Evolutionary conservation across 78 protist genomes (phyloP), one percentile per base, ranked within the genome.

Genomic region (Cavenderia fasciculata): DNA sequence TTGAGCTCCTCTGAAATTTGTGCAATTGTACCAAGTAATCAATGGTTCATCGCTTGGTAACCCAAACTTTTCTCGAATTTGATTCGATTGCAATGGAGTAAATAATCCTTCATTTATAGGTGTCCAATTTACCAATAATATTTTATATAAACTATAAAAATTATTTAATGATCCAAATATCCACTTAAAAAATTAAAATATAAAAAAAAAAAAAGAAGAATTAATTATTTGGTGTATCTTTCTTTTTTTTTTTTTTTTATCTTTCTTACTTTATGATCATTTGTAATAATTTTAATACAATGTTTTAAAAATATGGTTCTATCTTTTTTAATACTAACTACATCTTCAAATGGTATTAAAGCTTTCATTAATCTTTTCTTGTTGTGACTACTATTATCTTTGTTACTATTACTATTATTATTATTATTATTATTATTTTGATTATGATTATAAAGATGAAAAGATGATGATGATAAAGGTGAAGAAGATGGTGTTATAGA

Each of bases 1-100:
- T 66, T 79, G 74, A 10, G 88, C 88, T 29, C 88, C 88, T 52
- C 33, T 79, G 36, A 79, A 79, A 41, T 66, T 79, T 49, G 88
- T 66, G 52, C 88, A 79, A 29, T 79, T 65, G 16, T 31, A 79
- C 88, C 88, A 79, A 27, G 88, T 66, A 0, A 79, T 66, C 16
- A 79, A 29, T 31, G 52, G 41, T 34, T 79, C 88, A 11, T 79
- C 88, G 10, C 38, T 12, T 19, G 88, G 88, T 52, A 79, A 46
- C 0, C 88, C 88, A n/a, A 79, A 44, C 27, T 79, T 62, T 14
- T 79, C 40, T 57, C 41, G 62, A 21, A 66, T 66, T 40, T 52
- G 62, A 2, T 65, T 36, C 25, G 65, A 10, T 21, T 79, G 77
- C 4, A 66, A 66, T 6, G 88, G 88, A 2, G 76, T 79, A 21